These are phyloP conservation scores for Tremellales sp. DNA, from an alignment of 1,284 basidiomycete genomes.

Conservation along the genomic window DNA sequence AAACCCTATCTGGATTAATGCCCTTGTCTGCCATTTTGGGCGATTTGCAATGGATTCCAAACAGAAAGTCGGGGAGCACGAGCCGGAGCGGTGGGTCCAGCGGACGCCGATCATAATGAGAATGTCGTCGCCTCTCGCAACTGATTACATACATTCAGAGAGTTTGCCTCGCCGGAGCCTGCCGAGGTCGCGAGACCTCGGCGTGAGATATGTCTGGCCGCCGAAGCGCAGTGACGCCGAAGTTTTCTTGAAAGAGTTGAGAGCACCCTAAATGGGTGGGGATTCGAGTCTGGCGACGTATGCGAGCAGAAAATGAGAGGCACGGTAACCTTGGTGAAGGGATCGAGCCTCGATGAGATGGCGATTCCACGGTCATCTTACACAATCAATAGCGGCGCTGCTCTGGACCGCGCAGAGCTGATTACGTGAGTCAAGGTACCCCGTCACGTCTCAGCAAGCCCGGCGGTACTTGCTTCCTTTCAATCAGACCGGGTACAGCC, in stretches of 20 bases:
- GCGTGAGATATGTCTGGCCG: too few species aligned
- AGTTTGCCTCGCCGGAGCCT: too few species aligned
- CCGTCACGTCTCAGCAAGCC: too few species aligned
- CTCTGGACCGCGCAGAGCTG: background rate
- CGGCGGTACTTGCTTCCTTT: too few species aligned
- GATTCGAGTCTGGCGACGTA: background rate
- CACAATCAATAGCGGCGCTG: background rate
- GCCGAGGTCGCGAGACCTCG: too few species aligned
- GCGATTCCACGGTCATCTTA: slow-evolving; percentile 1
- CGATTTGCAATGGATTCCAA: too few species aligned
- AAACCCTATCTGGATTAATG: too few species aligned
- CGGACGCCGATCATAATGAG: background rate
- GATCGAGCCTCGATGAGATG: too few species aligned
- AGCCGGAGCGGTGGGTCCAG: background rate
- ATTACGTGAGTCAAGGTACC: background rate
- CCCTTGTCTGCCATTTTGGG: too few species aligned
- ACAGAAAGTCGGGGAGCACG: background rate
- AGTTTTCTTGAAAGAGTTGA: background rate
- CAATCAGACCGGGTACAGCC: too few species aligned
- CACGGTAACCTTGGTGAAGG: too few species aligned
- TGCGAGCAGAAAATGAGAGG: too few species aligned
- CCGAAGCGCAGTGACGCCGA: slow-evolving; percentile 8
- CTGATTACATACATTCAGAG: slow-evolving; percentile 6
- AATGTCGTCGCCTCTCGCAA: background rate
- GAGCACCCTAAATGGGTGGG: background rate